These are phyloP conservation scores for Phytophthora hybrid DNA, from an alignment of 352 stramenopile genomes.

Conservation along the genomic window DNA sequence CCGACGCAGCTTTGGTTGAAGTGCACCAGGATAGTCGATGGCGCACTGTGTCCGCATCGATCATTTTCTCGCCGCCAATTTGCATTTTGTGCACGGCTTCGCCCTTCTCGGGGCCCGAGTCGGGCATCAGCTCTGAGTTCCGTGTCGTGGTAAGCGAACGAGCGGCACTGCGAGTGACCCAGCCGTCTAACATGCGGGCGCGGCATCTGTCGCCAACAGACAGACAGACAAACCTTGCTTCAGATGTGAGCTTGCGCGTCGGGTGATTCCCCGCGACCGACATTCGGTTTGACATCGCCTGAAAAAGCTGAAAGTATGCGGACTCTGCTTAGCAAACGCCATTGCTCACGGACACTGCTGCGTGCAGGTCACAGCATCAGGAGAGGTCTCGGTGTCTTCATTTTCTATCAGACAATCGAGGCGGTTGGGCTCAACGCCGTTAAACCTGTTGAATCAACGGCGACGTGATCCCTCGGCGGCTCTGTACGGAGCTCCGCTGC, in stretches of 20 bases:
- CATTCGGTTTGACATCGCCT: conserved; percentile 33
- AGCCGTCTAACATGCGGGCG: conserved; percentile 18
- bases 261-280: conserved; percentile 17
- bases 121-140: neutral
- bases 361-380: conserved; percentile 21
- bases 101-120: too few relatives aligned
- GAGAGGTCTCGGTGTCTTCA: conserved; percentile 4
- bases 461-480: neutral
- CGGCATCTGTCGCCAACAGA: conserved; percentile 22
- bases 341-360: neutral
- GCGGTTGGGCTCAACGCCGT: neutral
- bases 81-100: too few relatives aligned
- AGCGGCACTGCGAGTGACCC: neutral
- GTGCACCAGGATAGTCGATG: conserved; percentile 22
- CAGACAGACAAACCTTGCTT: neutral
- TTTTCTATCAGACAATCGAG: conserved; percentile 34
- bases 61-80: neutral
- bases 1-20: conserved; percentile 19
- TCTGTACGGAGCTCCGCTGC: neutral
- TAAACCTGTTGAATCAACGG: too few relatives aligned
- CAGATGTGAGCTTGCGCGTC: conserved; percentile 31
- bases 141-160: neutral
- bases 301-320: neutral
- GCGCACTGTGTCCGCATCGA: neutral
- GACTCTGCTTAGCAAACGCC: conserved; percentile 7